Conservation (phyloP, 2,329 filamentous ascomycete genomes). For the Periconia digitata region DNA sequence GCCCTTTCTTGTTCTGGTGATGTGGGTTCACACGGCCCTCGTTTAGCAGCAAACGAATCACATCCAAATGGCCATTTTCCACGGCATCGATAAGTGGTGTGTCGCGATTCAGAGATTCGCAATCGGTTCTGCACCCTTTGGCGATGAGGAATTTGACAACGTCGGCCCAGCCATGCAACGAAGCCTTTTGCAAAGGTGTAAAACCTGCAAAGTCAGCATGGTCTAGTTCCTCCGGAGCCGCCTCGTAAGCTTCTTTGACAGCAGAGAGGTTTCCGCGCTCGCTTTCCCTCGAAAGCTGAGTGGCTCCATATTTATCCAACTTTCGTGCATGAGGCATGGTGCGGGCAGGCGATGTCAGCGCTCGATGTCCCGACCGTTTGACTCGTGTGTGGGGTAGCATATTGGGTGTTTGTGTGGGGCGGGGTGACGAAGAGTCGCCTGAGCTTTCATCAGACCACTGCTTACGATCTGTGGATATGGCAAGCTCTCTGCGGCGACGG, state of each 20-base stretch:
- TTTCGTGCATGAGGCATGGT: conserved; percentile 80
- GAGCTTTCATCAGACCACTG: conserved; percentile 41
- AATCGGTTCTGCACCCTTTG: conserved; percentile 82
- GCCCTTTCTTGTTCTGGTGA: conserved; percentile 86
- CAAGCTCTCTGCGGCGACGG: conserved; percentile 41
- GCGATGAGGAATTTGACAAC: conserved; percentile 87
- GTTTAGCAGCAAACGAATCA: conserved; percentile 80
- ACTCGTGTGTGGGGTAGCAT: conserved; percentile 53
- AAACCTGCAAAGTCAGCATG: conserved; percentile 94
- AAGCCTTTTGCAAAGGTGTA: conserved; percentile 89
- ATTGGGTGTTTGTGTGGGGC: conserved; percentile 31
- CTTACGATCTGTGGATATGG: conserved; percentile 31
- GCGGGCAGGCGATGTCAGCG: conserved; percentile 51
- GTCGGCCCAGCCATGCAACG: conserved; percentile 80
- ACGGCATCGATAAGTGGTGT: conserved; percentile 95
- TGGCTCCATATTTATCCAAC: conserved; percentile 89
- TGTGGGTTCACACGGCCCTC: conserved; percentile 84
- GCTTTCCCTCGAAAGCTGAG: conserved; percentile 84
- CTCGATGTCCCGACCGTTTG: conserved; percentile 63
- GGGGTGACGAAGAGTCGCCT: conserved; percentile 40
- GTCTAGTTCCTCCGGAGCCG: conserved; percentile 85
- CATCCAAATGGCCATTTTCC: conserved; percentile 88
- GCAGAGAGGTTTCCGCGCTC: conserved; percentile 79
- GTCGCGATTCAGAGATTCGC: conserved; percentile 70
- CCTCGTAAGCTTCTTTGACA: conserved; percentile 72